Evolutionary conservation across 2,329 filamentous ascomycete genomes (phyloP).

Genomic region (Myriosclerotinia duriaeana): DNA sequence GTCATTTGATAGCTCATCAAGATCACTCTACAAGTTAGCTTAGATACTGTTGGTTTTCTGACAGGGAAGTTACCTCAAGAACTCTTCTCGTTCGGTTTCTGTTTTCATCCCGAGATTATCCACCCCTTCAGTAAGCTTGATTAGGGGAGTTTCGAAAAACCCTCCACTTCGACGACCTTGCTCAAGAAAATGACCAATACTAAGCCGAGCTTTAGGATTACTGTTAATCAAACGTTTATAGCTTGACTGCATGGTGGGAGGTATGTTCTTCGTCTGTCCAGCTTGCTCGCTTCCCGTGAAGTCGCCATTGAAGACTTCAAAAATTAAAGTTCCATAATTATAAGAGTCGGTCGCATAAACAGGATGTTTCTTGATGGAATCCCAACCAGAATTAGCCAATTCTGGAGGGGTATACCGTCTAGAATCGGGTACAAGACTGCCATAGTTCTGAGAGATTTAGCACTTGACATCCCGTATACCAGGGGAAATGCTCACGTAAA

Average conservation of each 20-base stretch:
- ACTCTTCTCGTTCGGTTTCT: constrained; percentile 78
- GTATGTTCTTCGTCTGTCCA: constrained; percentile 81
- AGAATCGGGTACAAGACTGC: constrained; percentile 82
- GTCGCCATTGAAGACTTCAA: constrained; percentile 87
- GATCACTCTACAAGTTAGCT: constrained; percentile 51
- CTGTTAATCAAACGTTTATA: constrained; percentile 87
- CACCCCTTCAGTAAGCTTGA: constrained; percentile 87
- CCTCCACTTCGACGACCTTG: constrained; percentile 78
- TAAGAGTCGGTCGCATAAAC: constrained; percentile 84
- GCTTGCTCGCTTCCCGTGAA: constrained; percentile 76
- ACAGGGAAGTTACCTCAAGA: constrained; percentile 62
- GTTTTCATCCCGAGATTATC: constrained; percentile 89
- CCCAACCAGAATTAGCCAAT: constrained; percentile 84
- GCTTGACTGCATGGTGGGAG: constrained; percentile 82
- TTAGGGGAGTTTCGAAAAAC: constrained; percentile 91
- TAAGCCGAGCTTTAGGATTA: constrained; percentile 85
- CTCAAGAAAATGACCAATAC: constrained; percentile 81
- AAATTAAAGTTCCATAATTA: constrained; percentile 78
- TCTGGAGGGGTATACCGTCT: constrained; percentile 85
- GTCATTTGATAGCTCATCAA: constrained; percentile 85
- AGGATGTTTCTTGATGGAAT: constrained; percentile 79
- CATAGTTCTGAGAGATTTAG: constrained; percentile 63
- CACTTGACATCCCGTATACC: background rate
- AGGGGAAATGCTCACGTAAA: constrained; percentile 61
- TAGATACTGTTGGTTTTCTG: background rate